A percentile compares a stretch with the other conserved stretches of the same genome.
Conservation (phyloP, 441 rosid species). For the Mallotus repandus region DNA sequence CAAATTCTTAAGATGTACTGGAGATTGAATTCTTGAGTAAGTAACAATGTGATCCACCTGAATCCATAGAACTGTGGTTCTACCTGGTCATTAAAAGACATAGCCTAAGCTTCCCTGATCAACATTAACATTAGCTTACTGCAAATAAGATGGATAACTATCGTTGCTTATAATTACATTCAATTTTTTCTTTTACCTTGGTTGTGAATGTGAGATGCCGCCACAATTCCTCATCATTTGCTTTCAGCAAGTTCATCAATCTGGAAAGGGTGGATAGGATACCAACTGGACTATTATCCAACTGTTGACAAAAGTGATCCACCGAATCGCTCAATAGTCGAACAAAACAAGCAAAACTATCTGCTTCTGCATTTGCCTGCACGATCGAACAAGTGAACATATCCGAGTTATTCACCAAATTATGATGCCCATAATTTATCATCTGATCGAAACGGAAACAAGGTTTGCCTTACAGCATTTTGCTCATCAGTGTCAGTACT, state of each 20-base stretch:
- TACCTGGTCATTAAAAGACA: slow-evolving; percentile 43
- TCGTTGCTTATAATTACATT: too few species aligned
- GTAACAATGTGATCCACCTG: slow-evolving; percentile 77
- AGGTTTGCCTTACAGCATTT: slow-evolving; percentile 50
- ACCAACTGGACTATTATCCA: slow-evolving; percentile 66
- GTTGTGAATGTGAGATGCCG: slow-evolving; percentile 58
- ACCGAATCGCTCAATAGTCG: slow-evolving; percentile 59
- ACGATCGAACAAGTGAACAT: not conserved
- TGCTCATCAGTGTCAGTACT: slow-evolving; percentile 50
- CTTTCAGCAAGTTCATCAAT: slow-evolving; percentile 53
- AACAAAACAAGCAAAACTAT: slow-evolving; percentile 66
- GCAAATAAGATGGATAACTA: not conserved
- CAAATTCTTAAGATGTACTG: slow-evolving; percentile 64
- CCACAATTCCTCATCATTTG: slow-evolving; percentile 65
- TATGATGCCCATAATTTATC: not conserved
- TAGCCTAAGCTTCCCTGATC: not conserved
- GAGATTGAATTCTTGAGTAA: slow-evolving; percentile 67
- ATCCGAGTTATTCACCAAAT: not conserved
- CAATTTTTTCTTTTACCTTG: slow-evolving; percentile 32
- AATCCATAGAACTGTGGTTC: slow-evolving; percentile 69
- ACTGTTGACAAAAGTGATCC: slow-evolving; percentile 65
- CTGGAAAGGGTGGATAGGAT: slow-evolving; percentile 60
- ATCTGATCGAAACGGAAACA: not conserved
- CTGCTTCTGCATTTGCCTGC: slow-evolving; percentile 69
- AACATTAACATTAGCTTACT: not conserved